Conservation (phyloP, 179 eudicot genomes). For the Spergularia azorica region DNA sequence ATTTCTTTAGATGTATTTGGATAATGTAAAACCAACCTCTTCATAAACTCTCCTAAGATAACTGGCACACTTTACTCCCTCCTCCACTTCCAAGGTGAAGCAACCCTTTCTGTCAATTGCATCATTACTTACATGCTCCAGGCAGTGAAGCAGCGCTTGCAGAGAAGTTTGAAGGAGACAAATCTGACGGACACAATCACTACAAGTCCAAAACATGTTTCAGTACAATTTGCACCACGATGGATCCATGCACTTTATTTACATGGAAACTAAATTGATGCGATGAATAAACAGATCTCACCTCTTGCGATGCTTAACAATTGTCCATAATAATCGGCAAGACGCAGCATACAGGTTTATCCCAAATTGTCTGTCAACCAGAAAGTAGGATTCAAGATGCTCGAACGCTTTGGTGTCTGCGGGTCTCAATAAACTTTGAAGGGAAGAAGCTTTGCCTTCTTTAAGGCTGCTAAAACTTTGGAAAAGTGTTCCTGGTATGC, state of each 20-base stretch:
- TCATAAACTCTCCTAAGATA: conserved; percentile 86
- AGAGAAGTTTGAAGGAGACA: conserved; percentile 80
- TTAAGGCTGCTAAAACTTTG: conserved; percentile 49
- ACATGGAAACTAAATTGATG: background rate
- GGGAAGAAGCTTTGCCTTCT: conserved; percentile 29
- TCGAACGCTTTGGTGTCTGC: conserved; percentile 28
- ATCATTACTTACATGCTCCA: conserved; percentile 57
- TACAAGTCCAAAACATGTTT: conserved; percentile 26
- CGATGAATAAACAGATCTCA: conserved; percentile 23
- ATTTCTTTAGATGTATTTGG: background rate
- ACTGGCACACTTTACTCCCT: conserved; percentile 78
- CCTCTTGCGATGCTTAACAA: conserved; percentile 81
- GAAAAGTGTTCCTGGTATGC: conserved; percentile 63
- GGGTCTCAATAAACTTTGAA: conserved; percentile 27
- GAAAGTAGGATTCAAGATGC: conserved; percentile 22
- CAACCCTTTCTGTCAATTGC: conserved; percentile 34
- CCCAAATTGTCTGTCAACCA: conserved; percentile 58
- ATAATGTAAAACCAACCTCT: conserved; percentile 53
- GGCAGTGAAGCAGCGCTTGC: conserved; percentile 68
- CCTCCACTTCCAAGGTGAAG: conserved; percentile 66
- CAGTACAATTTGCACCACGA: background rate
- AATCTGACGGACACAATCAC: conserved; percentile 57
- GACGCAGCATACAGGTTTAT: conserved; percentile 73
- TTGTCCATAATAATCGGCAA: conserved; percentile 73
- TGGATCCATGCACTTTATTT: background rate